Evolutionary conservation across 108 stramenopile species (phyloP).

Genomic region (Bacterosira constricta): DNA sequence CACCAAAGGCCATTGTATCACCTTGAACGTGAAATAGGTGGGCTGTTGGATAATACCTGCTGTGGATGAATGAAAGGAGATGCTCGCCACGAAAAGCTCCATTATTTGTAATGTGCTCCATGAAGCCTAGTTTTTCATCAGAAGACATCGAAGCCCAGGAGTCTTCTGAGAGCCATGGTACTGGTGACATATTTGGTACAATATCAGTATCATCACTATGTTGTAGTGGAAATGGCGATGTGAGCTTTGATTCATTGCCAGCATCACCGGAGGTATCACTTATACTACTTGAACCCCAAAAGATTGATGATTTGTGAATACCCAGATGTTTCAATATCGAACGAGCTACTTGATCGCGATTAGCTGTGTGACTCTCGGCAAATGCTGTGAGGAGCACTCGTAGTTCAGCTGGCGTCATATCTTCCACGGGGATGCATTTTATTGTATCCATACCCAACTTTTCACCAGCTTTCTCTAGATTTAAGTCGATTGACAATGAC

Average conservation of each 20-base stretch:
- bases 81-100: slow-evolving; percentile 23
- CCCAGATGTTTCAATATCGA: slow-evolving; percentile 15
- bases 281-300: not conserved
- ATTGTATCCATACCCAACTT: not conserved
- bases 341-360: slow-evolving; percentile 8
- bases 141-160: slow-evolving; percentile 34
- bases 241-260: not conserved
- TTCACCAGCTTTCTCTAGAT: not conserved
- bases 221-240: not conserved
- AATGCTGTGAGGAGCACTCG: slow-evolving; percentile 3
- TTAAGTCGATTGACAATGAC: slow-evolving; percentile 4
- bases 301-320: slow-evolving; percentile 15
- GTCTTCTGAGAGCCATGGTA: slow-evolving; percentile 30
- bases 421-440: not conserved
- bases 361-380: slow-evolving; percentile 16
- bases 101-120: slow-evolving; percentile 20
- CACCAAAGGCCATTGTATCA: slow-evolving; percentile 24
- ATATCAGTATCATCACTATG: slow-evolving; percentile 15
- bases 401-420: slow-evolving; percentile 7
- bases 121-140: slow-evolving; percentile 24
- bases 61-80: not conserved
- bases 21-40: slow-evolving; percentile 2
- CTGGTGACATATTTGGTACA: slow-evolving; percentile 29
- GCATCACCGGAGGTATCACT: not conserved
- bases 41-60: slow-evolving; percentile 16